Evolutionary conservation across 768 basidiomycete species (phyloP), one percentile per base, ranked within the genome.

Genomic region (Termitomyces sp.): DNA sequence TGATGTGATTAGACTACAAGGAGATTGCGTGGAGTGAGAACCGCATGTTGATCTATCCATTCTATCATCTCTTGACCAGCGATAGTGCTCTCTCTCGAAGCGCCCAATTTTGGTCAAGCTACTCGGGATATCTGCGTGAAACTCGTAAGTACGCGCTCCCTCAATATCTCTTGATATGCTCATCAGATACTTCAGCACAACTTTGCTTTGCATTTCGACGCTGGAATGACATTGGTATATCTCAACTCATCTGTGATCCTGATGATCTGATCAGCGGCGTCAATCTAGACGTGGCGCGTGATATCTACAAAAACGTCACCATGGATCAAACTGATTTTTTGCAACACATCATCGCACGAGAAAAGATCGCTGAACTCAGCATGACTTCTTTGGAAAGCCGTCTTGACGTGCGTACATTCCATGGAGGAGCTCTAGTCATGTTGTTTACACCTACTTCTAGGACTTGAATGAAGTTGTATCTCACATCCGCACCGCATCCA

Each of bases 81-180:
- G 42, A 14, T 65, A 92, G 90, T 59, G 88, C 91, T 12, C 73
- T 92, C 10, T 85, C 89, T 15, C 78, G 89, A 53, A 92, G 91
- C 68, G 84, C 90, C 8, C 91, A 92, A 67, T 88, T 86, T 67
- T 92, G 91, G 91, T 91, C 91, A 4, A 91, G 88, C 60, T 92
- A 91, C 71, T 92, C 91, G 2, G 91, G 91, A 0, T 91, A 92
- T 72, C 78, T 92, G 55, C 83, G 90, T 48, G 89, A 92, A 78
- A 79, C 89, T 60, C 83, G 90, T 42, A 15, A 42, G 40, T 89
- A 69, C 71, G 89, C 84, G 47, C 29, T 46, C 40, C 40, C 57
- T 31, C 11, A 15, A 37, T 31, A 14, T 31, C n/a, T 64, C 50
- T 54, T 59, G 56, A 38, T 38, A 32, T 14, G 29, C 34, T 57